These are phyloP conservation scores for Copromyces sp. DNA, from an alignment of 495 filamentous ascomycete genomes.

Conservation along the genomic window DNA sequence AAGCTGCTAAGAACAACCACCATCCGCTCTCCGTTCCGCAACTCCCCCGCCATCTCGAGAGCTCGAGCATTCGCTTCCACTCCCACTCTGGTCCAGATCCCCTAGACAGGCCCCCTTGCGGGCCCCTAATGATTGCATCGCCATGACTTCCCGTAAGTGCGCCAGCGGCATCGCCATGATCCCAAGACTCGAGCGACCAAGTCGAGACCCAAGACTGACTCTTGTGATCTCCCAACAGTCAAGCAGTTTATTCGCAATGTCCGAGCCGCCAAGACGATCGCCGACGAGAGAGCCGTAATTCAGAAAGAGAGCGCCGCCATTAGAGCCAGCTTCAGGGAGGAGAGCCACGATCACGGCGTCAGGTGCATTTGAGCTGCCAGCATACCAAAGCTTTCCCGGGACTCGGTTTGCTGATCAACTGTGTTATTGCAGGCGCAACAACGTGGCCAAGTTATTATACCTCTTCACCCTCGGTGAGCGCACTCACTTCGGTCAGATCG, in stretches of 20 bases:
- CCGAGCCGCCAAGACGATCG: conserved; percentile 94
- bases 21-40: background rate
- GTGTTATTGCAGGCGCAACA: conserved; percentile 67
- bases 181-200: background rate
- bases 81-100: conserved; percentile 26
- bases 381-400: background rate
- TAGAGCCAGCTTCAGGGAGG: conserved; percentile 90
- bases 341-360: conserved; percentile 81
- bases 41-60: background rate
- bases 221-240: conserved; percentile 43
- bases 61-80: background rate
- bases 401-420: conserved; percentile 9
- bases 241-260: conserved; percentile 99
- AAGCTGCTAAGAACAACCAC: background rate
- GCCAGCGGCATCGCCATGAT: background rate
- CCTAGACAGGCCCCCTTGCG: conserved; percentile 29
- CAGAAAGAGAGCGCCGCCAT: conserved; percentile 98
- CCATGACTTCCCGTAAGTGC: conserved; percentile 37
- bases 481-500: conserved; percentile 98
- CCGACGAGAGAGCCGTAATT: conserved; percentile 94
- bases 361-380: conserved; percentile 44
- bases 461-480: conserved; percentile 97
- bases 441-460: conserved; percentile 96
- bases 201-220: background rate
- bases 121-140: conserved; percentile 25